Percentiles rank a stretch among this genome's conserved stretches.
Conservation (phyloP, 176 grass and related monocot genomes). For the Calamus simplicifolius region DNA sequence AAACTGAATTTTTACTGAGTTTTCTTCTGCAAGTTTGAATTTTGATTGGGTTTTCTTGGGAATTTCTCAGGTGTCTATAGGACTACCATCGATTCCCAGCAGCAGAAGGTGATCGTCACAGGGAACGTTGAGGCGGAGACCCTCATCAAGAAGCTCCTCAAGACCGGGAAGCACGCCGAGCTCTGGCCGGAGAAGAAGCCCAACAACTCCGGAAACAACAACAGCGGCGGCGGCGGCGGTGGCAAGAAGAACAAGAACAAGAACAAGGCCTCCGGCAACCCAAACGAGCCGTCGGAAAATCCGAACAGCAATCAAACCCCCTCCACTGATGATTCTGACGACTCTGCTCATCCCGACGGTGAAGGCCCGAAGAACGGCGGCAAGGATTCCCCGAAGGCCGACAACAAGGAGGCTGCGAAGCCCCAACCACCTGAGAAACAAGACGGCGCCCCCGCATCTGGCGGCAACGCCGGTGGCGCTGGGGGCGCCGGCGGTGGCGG, state of each 20-base stretch:
- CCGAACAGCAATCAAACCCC: conserved; percentile 2
- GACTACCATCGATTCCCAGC: conserved; percentile 60
- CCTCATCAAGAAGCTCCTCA: conserved; percentile 86
- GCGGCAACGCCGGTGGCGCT: conserved; percentile 8
- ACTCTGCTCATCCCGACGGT: conserved; percentile 9
- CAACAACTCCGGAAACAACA: not conserved
- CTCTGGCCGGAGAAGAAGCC: conserved; percentile 64
- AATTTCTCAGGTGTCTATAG: conserved; percentile 63
- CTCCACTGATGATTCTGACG: conserved; percentile 31
- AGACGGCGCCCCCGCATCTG: conserved; percentile 15
- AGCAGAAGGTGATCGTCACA: conserved; percentile 78
- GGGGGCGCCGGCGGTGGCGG: conserved; percentile 21
- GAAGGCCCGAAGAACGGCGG: conserved; percentile 3
- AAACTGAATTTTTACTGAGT: not conserved
- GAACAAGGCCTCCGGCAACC: conserved; percentile 9
- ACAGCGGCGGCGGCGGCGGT: conserved; percentile 8
- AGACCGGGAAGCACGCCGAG: conserved; percentile 92
- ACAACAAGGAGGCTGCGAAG: no score
- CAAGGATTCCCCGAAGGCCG: not conserved
- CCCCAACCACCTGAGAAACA: conserved; percentile 16
- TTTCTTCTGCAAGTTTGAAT: conserved; percentile 7
- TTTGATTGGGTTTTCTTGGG: not conserved
- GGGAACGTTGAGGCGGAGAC: conserved; percentile 64
- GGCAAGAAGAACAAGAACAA: conserved; percentile 43
- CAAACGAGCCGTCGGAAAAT: conserved; percentile 8